Base-by-base conservation (phyloP, 352 stramenopile genomes). In the Synura sp. region DNA sequence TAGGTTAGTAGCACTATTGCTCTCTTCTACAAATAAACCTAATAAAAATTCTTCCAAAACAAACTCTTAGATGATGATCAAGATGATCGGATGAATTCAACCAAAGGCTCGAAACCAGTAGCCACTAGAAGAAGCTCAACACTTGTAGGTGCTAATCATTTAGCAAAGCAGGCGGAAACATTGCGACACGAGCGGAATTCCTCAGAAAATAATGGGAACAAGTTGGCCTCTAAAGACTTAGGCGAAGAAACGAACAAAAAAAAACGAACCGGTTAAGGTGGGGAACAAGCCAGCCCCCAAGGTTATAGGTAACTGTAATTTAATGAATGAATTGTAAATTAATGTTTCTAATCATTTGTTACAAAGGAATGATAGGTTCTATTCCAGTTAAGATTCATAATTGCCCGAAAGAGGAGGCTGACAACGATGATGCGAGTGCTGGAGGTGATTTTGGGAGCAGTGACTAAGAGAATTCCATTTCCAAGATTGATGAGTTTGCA, bases 361-460 rank as follows among this genome's bases (percentile, higher is more conserved):
- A 67, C 53, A 67, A 67, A 67, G 53, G 53, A 67, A 67, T 67
- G 53, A 67, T 67, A 67, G 53, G 53, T 67, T 67, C 53, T 67
- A 67, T 67, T 67, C 53, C 53, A 67, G 53, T 67, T 67, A 67
- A 67, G 53, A 67, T 67, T 67, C 53, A 67, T 67, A 67, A 67
- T 67, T 67, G 27, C 53, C 53, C 53, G 53, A 67, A 67, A 67
- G 53, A 67, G 53, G 53, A 67, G 53, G 53, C 53, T 67, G 53
- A 67, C 53, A 22, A 67, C 53, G 53, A 67, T 12, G 53, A 67
- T 67, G 53, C 53, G 53, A 67, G 53, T 67, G 53, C 53, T 67
- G 53, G 12, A 67, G 53, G 53, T 12, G 53, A 67, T 67, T 67
- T 67, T 67, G 53, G 53, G 53, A 67, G 53, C 53, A 67, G 53